Evolutionary conservation across 331 rosid genomes (phyloP), one percentile per base, ranked within the genome.

Genomic region (Pyrus hybrid): DNA sequence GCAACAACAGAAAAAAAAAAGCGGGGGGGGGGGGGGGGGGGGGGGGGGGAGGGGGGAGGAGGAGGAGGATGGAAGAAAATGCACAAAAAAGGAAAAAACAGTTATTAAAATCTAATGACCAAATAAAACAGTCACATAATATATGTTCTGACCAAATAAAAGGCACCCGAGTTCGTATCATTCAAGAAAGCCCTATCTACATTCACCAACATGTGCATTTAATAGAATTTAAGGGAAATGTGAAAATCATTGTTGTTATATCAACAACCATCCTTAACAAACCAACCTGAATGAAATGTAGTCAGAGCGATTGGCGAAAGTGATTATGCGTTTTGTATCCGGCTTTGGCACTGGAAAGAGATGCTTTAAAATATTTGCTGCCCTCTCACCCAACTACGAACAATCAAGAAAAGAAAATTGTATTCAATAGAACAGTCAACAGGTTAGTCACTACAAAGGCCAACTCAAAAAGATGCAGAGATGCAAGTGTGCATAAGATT

Each of bases 261-360:
- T 37, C 45, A 41, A 41, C 45, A 41, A 37, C 45, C 45, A 37
- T 37, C 45, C 45, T 37, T 37, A 37, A 37, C 45, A 37, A 37
- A 37, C 45, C 45, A 37, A 37, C 45, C 45, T 37, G 45, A 37
- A 37, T 37, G 97, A 94, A 80, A 94, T 76, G 73, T 85, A 90
- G 79, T 94, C 97, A 62, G 91, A 89, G 76, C 85, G 84, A 84
- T 94, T 94, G 35, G 93, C 80, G 68, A 92, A 89, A 64, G 97
- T 88, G 70, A 92, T 83, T 25, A 94, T 84, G 28, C 99, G 96
- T 71, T 92, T 94, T 4, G 96, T 86, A 82, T 94, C 97, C 8
- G 89, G 92, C 90, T 94, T 94, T 58, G 99, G 97, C 81, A 87
- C 91, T 1, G 97, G 98, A 77, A 93, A 92, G 49, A 94, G 93